Percentiles rank a stretch among this genome's conserved stretches.
These are phyloP conservation scores for Metschnikowia hibisci DNA, from an alignment of 805 yeast genomes.

Conservation along the genomic window DNA sequence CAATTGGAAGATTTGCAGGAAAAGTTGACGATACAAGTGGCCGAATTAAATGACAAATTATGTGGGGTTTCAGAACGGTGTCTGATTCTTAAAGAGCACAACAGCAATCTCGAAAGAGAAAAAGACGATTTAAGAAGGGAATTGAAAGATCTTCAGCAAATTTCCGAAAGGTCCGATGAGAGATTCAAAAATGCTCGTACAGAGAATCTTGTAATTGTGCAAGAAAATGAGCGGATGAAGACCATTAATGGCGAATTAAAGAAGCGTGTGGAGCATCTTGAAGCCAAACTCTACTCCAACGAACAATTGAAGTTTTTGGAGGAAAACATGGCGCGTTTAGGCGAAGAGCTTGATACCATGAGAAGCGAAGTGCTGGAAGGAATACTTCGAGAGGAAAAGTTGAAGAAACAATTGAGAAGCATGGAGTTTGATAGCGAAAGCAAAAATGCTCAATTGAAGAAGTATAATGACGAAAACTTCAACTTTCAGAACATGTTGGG, in stretches of 20 bases:
- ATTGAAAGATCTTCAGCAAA: conserved; percentile 23
- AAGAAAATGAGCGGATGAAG: conserved; percentile 64
- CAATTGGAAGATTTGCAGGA: conserved; percentile 31
- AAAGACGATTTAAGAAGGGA: conserved; percentile 33
- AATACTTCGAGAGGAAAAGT: conserved; percentile 44
- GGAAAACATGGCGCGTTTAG: conserved; percentile 50
- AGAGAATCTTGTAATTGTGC: conserved; percentile 52
- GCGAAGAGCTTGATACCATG: conserved; percentile 45
- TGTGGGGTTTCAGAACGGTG: not conserved
- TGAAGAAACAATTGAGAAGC: conserved; percentile 54
- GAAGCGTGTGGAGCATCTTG: conserved; percentile 41
- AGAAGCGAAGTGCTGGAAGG: conserved; percentile 49
- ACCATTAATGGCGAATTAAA: conserved; percentile 52
- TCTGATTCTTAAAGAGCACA: conserved; percentile 31
- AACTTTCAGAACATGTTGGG: conserved; percentile 50
- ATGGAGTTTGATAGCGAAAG: conserved; percentile 48
- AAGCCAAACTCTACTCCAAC: conserved; percentile 45
- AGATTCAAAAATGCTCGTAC: conserved; percentile 39
- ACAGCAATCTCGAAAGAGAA: conserved; percentile 31
- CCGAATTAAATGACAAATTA: conserved; percentile 26
- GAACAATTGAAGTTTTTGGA: conserved; percentile 62
- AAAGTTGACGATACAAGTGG: conserved; percentile 24
- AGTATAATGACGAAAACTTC: conserved; percentile 57
- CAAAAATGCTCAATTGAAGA: conserved; percentile 46
- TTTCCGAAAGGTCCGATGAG: conserved; percentile 27